Percentiles rank a stretch among this genome's conserved stretches.
Evolutionary conservation across 2,329 filamentous ascomycete genomes (phyloP).

Genomic region (Epichloe brachyelytri): DNA sequence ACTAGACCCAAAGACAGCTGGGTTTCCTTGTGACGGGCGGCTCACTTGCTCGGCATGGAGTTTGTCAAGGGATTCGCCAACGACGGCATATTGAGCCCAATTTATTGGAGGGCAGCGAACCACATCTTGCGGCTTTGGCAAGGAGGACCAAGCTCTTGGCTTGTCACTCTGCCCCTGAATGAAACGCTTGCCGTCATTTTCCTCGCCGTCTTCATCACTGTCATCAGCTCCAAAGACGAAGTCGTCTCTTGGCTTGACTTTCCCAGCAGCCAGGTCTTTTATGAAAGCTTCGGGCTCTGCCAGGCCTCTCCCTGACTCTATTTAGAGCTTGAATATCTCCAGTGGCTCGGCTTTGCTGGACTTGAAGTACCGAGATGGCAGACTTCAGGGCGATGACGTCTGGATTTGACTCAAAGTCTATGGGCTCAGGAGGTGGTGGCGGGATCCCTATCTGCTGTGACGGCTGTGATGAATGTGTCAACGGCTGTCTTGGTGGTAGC

Average conservation of each 20-base stretch:
- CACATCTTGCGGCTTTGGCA: constrained; percentile 70
- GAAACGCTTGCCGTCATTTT: constrained; percentile 16
- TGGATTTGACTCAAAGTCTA: constrained; percentile 55
- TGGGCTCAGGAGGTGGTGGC: constrained; percentile 36
- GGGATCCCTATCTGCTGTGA: constrained; percentile 25
- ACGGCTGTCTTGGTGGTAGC: constrained; percentile 20
- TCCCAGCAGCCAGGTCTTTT: constrained; percentile 51
- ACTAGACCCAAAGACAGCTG: constrained; percentile 28
- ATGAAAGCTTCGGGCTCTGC: constrained; percentile 60
- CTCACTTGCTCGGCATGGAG: constrained; percentile 68
- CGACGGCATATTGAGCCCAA: constrained; percentile 89
- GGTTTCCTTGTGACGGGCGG: constrained; percentile 45
- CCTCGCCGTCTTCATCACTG: constrained; percentile 17
- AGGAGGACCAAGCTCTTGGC: constrained; percentile 39
- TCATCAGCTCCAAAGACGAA: constrained; percentile 12
- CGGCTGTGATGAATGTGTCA: constrained; percentile 32
- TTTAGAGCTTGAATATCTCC: constrained; percentile 62
- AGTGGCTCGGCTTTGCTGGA: constrained; percentile 68
- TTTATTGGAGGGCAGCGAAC: constrained; percentile 82
- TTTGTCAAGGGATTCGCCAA: constrained; percentile 65
- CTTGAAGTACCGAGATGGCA: constrained; percentile 74
- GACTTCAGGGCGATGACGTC: constrained; percentile 80
- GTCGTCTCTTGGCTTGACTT: constrained; percentile 27
- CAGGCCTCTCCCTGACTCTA: constrained; percentile 58
- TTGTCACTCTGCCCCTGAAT: constrained; percentile 10